phyloP scores from a whole-genome alignment of 1,139 yeast species.

The Geotrichum australiense region DNA sequence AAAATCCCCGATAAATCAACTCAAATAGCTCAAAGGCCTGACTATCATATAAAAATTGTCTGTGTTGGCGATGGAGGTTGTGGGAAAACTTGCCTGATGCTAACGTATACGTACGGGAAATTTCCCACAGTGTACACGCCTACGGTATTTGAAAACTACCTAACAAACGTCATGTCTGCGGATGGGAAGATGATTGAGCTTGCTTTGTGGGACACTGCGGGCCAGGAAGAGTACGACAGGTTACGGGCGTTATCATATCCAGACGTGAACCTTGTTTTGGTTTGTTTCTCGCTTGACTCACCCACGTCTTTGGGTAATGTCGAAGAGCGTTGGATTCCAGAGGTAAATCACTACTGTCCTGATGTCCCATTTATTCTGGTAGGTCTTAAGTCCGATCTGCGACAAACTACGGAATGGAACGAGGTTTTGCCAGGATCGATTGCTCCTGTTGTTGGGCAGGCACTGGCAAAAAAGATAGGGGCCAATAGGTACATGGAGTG shows the following conservation, averaged over 20 bases:
- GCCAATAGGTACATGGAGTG: slow-evolving; percentile 76
- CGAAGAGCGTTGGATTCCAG: slow-evolving; percentile 81
- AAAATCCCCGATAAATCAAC: neutral
- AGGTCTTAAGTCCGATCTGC: slow-evolving; percentile 71
- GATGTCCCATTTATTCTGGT: slow-evolving; percentile 68
- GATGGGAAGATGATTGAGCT: slow-evolving; percentile 54
- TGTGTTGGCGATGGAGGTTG: slow-evolving; percentile 90
- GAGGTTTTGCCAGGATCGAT: slow-evolving; percentile 5
- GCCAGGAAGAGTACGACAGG: slow-evolving; percentile 87
- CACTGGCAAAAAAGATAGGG: slow-evolving; percentile 56
- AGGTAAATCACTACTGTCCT: slow-evolving; percentile 76
- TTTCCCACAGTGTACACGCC: slow-evolving; percentile 80
- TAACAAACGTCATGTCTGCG: slow-evolving; percentile 55
- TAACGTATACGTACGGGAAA: slow-evolving; percentile 71
- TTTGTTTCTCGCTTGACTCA: slow-evolving; percentile 70
- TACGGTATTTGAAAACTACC: slow-evolving; percentile 80
- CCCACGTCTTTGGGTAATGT: slow-evolving; percentile 63
- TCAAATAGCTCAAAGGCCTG: slow-evolving; percentile 16
- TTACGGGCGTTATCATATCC: slow-evolving; percentile 78
- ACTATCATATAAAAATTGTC: slow-evolving; percentile 44
- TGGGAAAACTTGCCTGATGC: slow-evolving; percentile 83
- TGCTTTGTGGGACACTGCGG: slow-evolving; percentile 91
- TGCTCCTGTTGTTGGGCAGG: slow-evolving; percentile 35
- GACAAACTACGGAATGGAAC: slow-evolving; percentile 25
- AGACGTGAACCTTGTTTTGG: slow-evolving; percentile 65